Base-by-base conservation (phyloP, 192 early-diverging fungal species). In the Chytriomyces hyalinus region DNA sequence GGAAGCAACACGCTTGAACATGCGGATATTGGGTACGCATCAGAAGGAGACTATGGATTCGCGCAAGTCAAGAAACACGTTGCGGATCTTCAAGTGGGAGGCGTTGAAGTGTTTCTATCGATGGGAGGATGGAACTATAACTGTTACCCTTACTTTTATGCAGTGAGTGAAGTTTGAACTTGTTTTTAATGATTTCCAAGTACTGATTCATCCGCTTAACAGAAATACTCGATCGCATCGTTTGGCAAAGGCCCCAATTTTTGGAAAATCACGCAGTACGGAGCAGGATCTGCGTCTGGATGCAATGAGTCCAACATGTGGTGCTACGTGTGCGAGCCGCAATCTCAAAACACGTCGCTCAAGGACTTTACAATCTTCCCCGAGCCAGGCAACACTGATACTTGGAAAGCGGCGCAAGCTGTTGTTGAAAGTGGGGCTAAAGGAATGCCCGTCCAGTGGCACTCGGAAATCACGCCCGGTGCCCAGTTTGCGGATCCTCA, bases 301-400 rank as follows among this genome's bases (percentile, higher is more conserved):
- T 73, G 71, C 49, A 73, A 73, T 44, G 71, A 61, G 22, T 26
- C 59, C 28, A 73, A 73, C 60, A 48, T 49, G 60, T 73, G 44
- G 26, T 73, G 71, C 44, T 73, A 62, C 59, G 45, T 48, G 9
- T 73, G 71, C 48, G 71, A 73, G 26, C 71, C 71, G 11, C 22
- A n/a, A 7, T 22, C 71, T 10, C 44, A 73, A n/a, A 47, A 36
- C 11, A 73, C 44, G 59, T 62, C 53, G 36, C 61, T 45, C 8
- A 47, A 61, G 17, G 15, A 17, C 44, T 73, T 62, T 44, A 62
- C 61, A 10, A 62, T 73, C 60, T 73, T 73, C 61, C 71, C 71
- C 8, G 71, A 73, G 60, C 71, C 71, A 10, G 71, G 20, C 6
- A 44, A 73, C 61, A 47, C 24, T 6, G 59, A 17, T 8, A 73